Evolutionary conservation across 2,329 filamentous ascomycete genomes (phyloP).

Genomic region (Paramyrothecium sp.): DNA sequence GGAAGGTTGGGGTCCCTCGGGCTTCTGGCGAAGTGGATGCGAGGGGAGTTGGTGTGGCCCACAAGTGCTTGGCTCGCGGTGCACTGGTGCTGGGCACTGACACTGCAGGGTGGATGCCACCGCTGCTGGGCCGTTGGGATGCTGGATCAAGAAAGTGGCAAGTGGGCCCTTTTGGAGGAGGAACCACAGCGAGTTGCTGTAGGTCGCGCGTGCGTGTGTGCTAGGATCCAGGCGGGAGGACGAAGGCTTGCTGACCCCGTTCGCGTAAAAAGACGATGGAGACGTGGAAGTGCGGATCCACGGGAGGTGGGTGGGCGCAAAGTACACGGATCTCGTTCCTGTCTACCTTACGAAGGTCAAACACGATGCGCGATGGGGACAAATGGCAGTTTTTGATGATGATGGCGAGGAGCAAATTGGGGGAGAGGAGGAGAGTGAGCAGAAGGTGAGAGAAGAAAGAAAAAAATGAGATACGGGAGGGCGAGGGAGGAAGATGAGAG

Average conservation of each 20-base stretch:
- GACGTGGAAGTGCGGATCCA: neutral
- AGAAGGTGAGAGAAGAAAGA: neutral
- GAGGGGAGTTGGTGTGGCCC: neutral
- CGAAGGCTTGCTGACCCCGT: neutral
- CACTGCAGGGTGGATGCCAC: neutral
- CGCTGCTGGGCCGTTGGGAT: neutral
- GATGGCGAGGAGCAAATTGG: neutral
- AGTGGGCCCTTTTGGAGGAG: constrained; percentile 21
- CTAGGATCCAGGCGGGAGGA: constrained; percentile 20
- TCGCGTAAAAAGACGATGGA: neutral
- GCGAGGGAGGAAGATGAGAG: neutral
- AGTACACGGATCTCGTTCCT: neutral
- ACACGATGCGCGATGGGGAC: constrained; percentile 1
- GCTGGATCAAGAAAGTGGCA: constrained; percentile 21
- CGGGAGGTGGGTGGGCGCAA: neutral
- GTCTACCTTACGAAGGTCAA: neutral
- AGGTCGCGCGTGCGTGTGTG: constrained; percentile 16
- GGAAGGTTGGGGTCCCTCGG: neutral
- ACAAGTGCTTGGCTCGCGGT: neutral
- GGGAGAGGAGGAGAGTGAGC: constrained; percentile 1
- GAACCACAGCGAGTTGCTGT: constrained; percentile 22
- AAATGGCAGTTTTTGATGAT: neutral
- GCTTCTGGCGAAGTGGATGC: neutral
- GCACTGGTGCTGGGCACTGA: neutral
- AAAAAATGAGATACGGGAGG: neutral